phyloP scores from a whole-genome alignment of 345 rosid species.

The Rhodamnia argentea region DNA sequence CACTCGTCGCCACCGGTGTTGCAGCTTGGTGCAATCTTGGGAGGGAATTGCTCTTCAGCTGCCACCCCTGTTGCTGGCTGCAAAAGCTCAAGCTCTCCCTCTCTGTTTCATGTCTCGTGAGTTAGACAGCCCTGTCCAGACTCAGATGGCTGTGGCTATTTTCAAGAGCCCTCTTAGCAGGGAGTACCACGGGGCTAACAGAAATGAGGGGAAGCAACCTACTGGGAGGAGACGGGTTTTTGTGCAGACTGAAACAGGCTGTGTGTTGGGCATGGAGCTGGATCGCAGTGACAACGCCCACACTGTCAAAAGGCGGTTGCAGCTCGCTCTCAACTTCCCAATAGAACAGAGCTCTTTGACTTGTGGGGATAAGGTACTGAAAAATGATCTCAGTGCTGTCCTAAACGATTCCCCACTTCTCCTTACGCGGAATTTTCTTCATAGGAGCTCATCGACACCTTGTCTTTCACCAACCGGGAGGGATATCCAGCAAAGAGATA shows the following conservation, averaged over 20 bases:
- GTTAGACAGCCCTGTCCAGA: constrained; percentile 92
- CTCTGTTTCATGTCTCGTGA: constrained; percentile 74
- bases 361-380: constrained; percentile 80
- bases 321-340: constrained; percentile 78
- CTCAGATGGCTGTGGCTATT: constrained; percentile 89
- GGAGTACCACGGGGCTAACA: constrained; percentile 40
- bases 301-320: constrained; percentile 88
- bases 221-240: constrained; percentile 80
- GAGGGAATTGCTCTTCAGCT: constrained; percentile 35
- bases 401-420: constrained; percentile 87
- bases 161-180: constrained; percentile 67
- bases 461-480: constrained; percentile 91
- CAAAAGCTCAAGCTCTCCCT: constrained; percentile 12
- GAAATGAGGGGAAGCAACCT: constrained; percentile 63
- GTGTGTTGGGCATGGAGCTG: constrained; percentile 97
- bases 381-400: constrained; percentile 82
- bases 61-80: constrained; percentile 27
- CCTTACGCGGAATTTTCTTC: constrained; percentile 63
- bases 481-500: constrained; percentile 72
- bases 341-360: constrained; percentile 73
- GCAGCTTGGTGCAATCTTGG: constrained; percentile 30
- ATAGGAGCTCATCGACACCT: constrained; percentile 94
- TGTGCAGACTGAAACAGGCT: constrained; percentile 94
- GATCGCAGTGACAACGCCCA: constrained; percentile 92
- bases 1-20: constrained; percentile 12